These are phyloP conservation scores for Bruguiera gymnorhiza DNA, from an alignment of 345 rosid genomes.

Conservation along the genomic window DNA sequence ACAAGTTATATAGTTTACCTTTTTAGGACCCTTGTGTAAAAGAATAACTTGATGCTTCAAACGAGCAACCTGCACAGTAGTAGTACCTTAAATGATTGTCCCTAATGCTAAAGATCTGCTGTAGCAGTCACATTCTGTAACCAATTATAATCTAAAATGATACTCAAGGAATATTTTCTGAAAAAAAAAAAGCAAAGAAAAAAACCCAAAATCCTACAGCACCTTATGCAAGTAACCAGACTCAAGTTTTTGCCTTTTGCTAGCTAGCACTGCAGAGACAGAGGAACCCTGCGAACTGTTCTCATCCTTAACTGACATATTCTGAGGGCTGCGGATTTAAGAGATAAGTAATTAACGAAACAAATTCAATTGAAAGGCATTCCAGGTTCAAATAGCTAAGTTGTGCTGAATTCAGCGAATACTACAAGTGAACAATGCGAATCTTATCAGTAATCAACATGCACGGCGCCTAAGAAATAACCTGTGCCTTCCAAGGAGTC, in stretches of 20 bases:
- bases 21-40: conserved; percentile 47
- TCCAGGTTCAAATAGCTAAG: too few species aligned
- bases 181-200: neutral
- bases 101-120: neutral
- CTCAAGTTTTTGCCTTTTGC: conserved; percentile 85
- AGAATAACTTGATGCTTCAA: conserved; percentile 58
- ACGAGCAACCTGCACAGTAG: conserved; percentile 47
- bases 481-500: conserved; percentile 42
- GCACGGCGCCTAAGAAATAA: conserved; percentile 6
- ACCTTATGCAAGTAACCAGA: conserved; percentile 76
- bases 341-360: conserved; percentile 3
- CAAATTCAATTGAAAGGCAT: neutral
- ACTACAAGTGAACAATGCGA: too few species aligned
- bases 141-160: neutral
- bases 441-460: neutral
- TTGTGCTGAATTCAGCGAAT: too few species aligned
- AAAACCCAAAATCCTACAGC: conserved; percentile 1
- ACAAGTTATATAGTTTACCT: conserved; percentile 23
- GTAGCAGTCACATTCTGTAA: neutral
- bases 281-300: conserved; percentile 36
- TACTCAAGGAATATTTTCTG: too few species aligned
- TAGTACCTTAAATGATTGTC: neutral
- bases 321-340: conserved; percentile 41
- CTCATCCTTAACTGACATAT: conserved; percentile 28
- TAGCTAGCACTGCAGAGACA: conserved; percentile 36